Evolutionary conservation across 768 basidiomycete species (phyloP).

Genomic region (Naganishia kalamii): DNA sequence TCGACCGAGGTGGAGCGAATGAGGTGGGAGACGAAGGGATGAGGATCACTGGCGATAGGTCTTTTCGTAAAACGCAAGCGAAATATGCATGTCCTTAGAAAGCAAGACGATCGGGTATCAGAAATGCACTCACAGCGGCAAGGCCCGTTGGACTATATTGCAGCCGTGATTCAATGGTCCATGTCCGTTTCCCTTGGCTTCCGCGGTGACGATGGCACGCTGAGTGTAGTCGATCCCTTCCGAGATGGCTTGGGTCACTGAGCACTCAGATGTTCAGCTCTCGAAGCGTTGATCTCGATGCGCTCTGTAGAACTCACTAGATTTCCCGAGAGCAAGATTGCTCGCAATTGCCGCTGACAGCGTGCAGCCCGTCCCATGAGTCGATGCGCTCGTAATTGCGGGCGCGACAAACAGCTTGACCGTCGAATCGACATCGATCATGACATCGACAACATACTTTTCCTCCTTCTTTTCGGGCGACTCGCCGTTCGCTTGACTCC

Average conservation of each 20-base stretch:
- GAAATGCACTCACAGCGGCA: slow-evolving; percentile 55
- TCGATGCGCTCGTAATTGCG: slow-evolving; percentile 56
- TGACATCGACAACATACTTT: slow-evolving; percentile 38
- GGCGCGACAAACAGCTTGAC: slow-evolving; percentile 42
- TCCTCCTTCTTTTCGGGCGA: slow-evolving; percentile 42
- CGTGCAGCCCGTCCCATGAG: slow-evolving; percentile 90
- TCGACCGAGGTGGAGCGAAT: slow-evolving; percentile 51
- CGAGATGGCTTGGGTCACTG: slow-evolving; percentile 59
- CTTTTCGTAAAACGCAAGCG: slow-evolving; percentile 49
- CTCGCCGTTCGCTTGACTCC: neutral
- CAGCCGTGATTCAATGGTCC: slow-evolving; percentile 87
- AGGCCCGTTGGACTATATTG: slow-evolving; percentile 50
- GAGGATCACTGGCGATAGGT: slow-evolving; percentile 57
- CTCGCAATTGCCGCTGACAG: slow-evolving; percentile 75
- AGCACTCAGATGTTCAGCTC: too few species aligned
- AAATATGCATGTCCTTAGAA: too few species aligned
- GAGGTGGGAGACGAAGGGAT: slow-evolving; percentile 63
- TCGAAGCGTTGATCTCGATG: too few species aligned
- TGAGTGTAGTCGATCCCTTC: slow-evolving; percentile 68
- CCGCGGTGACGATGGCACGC: slow-evolving; percentile 64
- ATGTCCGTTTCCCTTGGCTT: slow-evolving; percentile 63
- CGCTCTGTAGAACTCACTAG: slow-evolving; percentile 46
- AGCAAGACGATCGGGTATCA: too few species aligned
- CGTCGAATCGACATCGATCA: slow-evolving; percentile 20
- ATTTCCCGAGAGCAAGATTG: slow-evolving; percentile 54